Base-by-base conservation (phyloP, 257 asterid species). In the Eucommia ulmoides region DNA sequence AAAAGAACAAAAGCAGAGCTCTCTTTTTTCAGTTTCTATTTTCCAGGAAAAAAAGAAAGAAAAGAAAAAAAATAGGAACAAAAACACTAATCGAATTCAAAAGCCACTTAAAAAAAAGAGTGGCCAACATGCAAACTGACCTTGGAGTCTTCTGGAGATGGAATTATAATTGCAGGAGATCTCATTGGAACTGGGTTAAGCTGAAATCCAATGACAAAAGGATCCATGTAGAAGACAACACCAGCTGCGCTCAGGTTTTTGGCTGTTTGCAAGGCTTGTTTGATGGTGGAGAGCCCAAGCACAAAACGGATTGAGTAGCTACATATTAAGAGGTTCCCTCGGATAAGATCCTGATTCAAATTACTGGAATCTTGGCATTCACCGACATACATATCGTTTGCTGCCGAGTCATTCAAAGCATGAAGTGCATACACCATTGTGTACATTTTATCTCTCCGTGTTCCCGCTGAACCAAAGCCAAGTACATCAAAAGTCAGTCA, bases 251-350 rank as follows among this genome's bases (percentile, higher is more conserved):
- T 77, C 59, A 91, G 87, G 65, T 79, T 81, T 53, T 63, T 59
- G 0, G 94, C 95, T 0, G 99, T 86, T 70, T 86, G 86, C 60
- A 86, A 58, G 41, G 96, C 95, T 54, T 70, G 84, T 67, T 77
- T 83, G 65, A 86, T 79, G 45, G 96, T 86, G 61, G 99, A 81
- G 52, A 86, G 87, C 24, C 96, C 99, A 46, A 91, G 96, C 41
- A 91, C 96, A 51, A 86, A 91, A 56, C 96, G 96, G 59, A 91
- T 76, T 19, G 98, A 91, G 78, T 91, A 91, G 94, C 96, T 83
- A 53, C 99, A 91, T 55, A 91, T 77, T 68, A 91, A 65, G 25
- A 86, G 75, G 64, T 81, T 91, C 65, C 99, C 96, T 63, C 58
- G 58, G 60, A 91, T 71, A 65, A 77, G 35, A 55, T 75, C 84